phyloP scores from a whole-genome alignment of 1,139 yeast species.

The Kodamaea sp. region DNA sequence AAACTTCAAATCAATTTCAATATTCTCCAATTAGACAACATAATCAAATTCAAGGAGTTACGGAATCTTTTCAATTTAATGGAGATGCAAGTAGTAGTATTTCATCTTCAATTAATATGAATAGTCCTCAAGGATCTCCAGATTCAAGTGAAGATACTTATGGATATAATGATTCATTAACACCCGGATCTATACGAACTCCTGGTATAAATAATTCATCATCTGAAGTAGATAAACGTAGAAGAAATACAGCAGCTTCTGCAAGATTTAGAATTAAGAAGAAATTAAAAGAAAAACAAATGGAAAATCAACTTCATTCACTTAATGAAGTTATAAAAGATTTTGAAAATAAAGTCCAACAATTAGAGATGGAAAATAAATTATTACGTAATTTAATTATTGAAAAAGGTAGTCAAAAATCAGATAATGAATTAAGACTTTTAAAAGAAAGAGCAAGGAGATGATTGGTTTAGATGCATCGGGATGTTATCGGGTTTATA shows the following conservation, averaged over 20 bases:
- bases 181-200: slow-evolving; percentile 2
- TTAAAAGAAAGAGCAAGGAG: slow-evolving; percentile 33
- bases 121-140: slow-evolving; percentile 9
- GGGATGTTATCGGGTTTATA: not conserved
- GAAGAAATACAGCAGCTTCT: slow-evolving; percentile 77
- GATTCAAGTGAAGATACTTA: slow-evolving; percentile 9
- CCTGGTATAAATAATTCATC: slow-evolving; percentile 2
- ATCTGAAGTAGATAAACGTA: slow-evolving; percentile 58
- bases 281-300: slow-evolving; percentile 79
- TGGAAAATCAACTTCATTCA: slow-evolving; percentile 65
- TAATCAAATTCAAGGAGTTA: slow-evolving; percentile 13
- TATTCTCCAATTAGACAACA: slow-evolving; percentile 26
- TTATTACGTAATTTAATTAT: slow-evolving; percentile 69
- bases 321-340: slow-evolving; percentile 57
- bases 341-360: slow-evolving; percentile 56
- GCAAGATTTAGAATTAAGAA: slow-evolving; percentile 79
- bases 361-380: slow-evolving; percentile 57
- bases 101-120: slow-evolving; percentile 3
- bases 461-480: no score
- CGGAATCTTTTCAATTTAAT: slow-evolving; percentile 1
- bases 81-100: no score
- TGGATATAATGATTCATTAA: slow-evolving; percentile 4
- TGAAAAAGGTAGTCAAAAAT: slow-evolving; percentile 51
- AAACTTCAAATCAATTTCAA: slow-evolving; percentile 2
- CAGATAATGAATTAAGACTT: slow-evolving; percentile 37